Evolutionary conservation across 148 eudicot species (phyloP).

Genomic region (Rhododendron kiyosumense): DNA sequence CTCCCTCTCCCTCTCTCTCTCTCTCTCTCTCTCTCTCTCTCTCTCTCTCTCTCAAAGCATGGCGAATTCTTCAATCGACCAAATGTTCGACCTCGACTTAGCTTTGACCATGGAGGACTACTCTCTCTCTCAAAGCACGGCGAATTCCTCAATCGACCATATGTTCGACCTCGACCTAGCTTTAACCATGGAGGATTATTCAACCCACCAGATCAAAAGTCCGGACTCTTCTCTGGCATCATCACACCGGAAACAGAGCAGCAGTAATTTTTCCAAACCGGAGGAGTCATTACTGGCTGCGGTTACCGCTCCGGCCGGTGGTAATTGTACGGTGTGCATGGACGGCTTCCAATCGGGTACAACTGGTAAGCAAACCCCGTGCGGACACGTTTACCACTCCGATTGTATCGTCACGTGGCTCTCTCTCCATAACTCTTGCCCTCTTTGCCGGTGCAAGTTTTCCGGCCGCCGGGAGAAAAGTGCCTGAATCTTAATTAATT

Average conservation of each 20-base stretch:
- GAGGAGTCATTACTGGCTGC: slow-evolving; percentile 2
- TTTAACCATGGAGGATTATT: slow-evolving; percentile 14
- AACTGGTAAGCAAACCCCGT: slow-evolving; percentile 30
- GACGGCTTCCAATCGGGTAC: slow-evolving; percentile 28
- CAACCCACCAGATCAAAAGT: neutral
- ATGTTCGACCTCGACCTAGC: slow-evolving; percentile 38
- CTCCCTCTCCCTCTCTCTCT: neutral
- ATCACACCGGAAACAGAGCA: neutral
- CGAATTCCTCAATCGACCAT: neutral
- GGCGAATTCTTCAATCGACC: neutral
- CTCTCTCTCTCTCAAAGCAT: neutral
- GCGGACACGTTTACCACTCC: slow-evolving; percentile 59
- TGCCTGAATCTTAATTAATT: neutral
- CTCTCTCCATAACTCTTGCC: slow-evolving; percentile 40
- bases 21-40: slow-evolving; percentile 3
- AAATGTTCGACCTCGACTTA: slow-evolving; percentile 28
- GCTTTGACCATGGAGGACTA: slow-evolving; percentile 23
- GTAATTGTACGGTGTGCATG: slow-evolving; percentile 51
- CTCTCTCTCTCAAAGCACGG: neutral
- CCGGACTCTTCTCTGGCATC: neutral
- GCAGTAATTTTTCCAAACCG: neutral
- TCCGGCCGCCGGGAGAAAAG: slow-evolving; percentile 8
- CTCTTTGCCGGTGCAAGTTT: slow-evolving; percentile 48
- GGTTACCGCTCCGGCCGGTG: slow-evolving; percentile 10
- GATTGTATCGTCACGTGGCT: slow-evolving; percentile 48